Percentiles rank a stretch among this genome's conserved stretches.
Evolutionary conservation across 768 basidiomycete species (phyloP).

Genomic region (Gymnopilus dilepis): DNA sequence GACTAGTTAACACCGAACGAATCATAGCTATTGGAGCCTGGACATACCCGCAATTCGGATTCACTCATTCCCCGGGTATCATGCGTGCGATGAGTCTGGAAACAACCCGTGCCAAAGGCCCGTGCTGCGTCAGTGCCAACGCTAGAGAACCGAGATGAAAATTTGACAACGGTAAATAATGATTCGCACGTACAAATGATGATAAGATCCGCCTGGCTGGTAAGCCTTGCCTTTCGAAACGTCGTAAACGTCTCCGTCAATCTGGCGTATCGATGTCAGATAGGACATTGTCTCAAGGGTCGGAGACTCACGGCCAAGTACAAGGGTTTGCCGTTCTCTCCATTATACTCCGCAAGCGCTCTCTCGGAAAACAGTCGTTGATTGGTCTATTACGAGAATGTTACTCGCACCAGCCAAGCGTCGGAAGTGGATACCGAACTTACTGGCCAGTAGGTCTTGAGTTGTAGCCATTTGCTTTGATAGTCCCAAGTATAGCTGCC

Average conservation of each 20-base stretch:
- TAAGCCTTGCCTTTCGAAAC: slow-evolving; percentile 83
- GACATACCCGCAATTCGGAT: slow-evolving; percentile 69
- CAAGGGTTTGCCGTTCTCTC: slow-evolving; percentile 67
- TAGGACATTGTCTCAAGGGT: slow-evolving; percentile 18
- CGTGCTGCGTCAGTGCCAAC: slow-evolving; percentile 90
- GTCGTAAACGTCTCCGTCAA: slow-evolving; percentile 93
- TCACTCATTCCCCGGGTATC: slow-evolving; percentile 84
- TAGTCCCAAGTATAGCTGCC: slow-evolving; percentile 90
- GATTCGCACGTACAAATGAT: slow-evolving; percentile 58
- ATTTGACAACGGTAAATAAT: slow-evolving; percentile 18
- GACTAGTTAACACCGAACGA: not conserved
- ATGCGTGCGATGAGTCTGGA: slow-evolving; percentile 88
- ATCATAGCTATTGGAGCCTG: not conserved
- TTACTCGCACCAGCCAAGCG: slow-evolving; percentile 15
- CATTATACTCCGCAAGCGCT: slow-evolving; percentile 71
- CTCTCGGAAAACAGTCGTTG: slow-evolving; percentile 79
- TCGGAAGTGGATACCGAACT: slow-evolving; percentile 24
- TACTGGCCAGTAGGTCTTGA: slow-evolving; percentile 72
- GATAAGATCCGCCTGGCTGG: slow-evolving; percentile 87
- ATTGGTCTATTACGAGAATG: slow-evolving; percentile 44
- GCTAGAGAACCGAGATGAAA: slow-evolving; percentile 40
- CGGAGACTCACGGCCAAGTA: slow-evolving; percentile 77
- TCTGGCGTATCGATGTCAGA: slow-evolving; percentile 48
- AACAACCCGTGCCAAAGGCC: slow-evolving; percentile 94
- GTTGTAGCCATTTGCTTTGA: slow-evolving; percentile 62